Base-by-base conservation (phyloP, 495 filamentous ascomycete genomes). In the Poronia punctata region DNA sequence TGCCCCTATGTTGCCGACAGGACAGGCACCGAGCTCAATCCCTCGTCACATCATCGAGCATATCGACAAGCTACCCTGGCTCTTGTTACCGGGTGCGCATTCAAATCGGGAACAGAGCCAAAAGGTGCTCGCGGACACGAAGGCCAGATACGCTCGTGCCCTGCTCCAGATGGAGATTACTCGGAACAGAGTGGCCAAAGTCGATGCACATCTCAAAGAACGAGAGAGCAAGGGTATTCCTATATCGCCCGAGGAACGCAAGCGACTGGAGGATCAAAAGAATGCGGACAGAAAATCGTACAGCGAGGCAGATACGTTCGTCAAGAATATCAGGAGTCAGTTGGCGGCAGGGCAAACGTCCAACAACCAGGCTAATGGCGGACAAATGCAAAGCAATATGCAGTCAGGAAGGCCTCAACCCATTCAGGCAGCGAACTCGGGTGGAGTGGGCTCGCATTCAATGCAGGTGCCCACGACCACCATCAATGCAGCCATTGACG, bases 401-500 rank as follows among this genome's bases (percentile, higher is more conserved):
- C 51, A 54, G 40, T 54, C 49, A 10, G 43, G 28, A 10, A 50
- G 50, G 16, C 12, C 50, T 14, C 56, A 60, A 19, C 29, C 54
- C 2, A 55, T 52, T 46, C 55, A 40, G 27, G 16, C 27, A 12
- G 52, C 45, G 10, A 49, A 45, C 28, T 36, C 30, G 8, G 25
- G n/a, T 17, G 32, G 36, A 14, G 38, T 38, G 16, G 26, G 43
- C 18, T 48, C 59, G 21, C 48, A 55, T 28, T 44, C 53, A 4
- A 55, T 54, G 49, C 49, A 55, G 14, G 47, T 48, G 22, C 51
- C 53, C 5, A 41, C 56, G 4, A 45, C 59, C 8, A 50, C 54
- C 34, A 47, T 74, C 18, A 71, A 65, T 50, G 69, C 69, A 7
- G 72, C 70, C 17, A 66, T 74, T 46, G 70, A 75, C 41, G 67